Percentiles rank a stretch among this genome's conserved stretches.
These are phyloP conservation scores for Phialophora expanda DNA, from an alignment of 2,329 filamentous ascomycete species.

Conservation along the genomic window DNA sequence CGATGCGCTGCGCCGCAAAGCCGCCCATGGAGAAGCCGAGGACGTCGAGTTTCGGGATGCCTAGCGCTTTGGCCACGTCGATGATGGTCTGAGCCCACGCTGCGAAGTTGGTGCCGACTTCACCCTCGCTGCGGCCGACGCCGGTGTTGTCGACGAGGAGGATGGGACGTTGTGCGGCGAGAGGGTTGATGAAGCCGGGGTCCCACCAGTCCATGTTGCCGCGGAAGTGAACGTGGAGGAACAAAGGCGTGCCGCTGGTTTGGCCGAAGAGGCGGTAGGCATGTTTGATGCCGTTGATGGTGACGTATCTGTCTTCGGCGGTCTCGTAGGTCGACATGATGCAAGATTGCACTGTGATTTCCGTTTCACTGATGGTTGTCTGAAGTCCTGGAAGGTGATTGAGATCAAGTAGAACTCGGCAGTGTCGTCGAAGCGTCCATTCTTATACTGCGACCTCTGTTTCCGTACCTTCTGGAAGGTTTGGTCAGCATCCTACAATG, in stretches of 20 bases:
- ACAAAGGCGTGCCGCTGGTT: slow-evolving; percentile 36
- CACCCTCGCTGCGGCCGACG: slow-evolving; percentile 53
- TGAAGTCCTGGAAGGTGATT: neutral
- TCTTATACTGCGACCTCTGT: neutral
- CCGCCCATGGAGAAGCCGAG: slow-evolving; percentile 60
- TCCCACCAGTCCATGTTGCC: slow-evolving; percentile 45
- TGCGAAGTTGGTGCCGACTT: slow-evolving; percentile 49
- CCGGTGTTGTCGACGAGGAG: slow-evolving; percentile 58
- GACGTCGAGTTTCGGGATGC: slow-evolving; percentile 50
- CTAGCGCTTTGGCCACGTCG: slow-evolving; percentile 42
- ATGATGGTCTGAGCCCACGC: slow-evolving; percentile 45
- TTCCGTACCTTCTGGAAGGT: neutral
- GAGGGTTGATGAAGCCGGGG: slow-evolving; percentile 53
- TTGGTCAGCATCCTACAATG: neutral
- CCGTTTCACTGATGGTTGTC: neutral
- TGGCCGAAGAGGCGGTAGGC: slow-evolving; percentile 40
- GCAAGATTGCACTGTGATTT: neutral
- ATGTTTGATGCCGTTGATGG: slow-evolving; percentile 36
- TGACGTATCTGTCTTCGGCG: slow-evolving; percentile 37
- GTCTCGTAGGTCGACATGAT: slow-evolving; percentile 40
- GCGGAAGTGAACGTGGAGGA: slow-evolving; percentile 41
- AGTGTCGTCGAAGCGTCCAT: neutral
- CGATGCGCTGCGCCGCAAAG: slow-evolving; percentile 53
- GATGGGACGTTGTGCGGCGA: slow-evolving; percentile 51
- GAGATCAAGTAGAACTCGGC: neutral